phyloP scores from a whole-genome alignment of 345 rosid species.

The Mangifera indica region DNA sequence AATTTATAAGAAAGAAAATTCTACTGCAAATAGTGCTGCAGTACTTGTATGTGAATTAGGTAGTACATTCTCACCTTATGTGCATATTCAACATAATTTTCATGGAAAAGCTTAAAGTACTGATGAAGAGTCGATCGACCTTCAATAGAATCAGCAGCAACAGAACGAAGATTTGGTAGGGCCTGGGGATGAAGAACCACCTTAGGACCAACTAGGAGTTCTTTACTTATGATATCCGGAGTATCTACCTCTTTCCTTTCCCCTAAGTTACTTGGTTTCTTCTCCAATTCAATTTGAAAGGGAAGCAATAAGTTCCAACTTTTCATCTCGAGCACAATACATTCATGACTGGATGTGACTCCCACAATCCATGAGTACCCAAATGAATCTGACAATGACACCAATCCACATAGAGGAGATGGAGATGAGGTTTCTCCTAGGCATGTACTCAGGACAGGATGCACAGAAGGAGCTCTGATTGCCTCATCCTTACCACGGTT shows the following conservation, averaged over 20 bases:
- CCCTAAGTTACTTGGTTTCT: conserved; percentile 32
- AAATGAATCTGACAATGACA: conserved; percentile 73
- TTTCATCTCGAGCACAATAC: conserved; percentile 85
- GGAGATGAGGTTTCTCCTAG: conserved; percentile 53
- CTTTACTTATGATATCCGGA: conserved; percentile 76
- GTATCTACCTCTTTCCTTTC: conserved; percentile 46
- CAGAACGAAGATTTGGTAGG: conserved; percentile 64
- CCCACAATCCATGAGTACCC: conserved; percentile 92
- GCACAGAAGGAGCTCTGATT: conserved; percentile 74
- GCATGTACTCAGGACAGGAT: conserved; percentile 85
- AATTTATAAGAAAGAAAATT: neutral
- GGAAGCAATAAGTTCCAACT: conserved; percentile 81
- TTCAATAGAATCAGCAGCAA: conserved; percentile 85
- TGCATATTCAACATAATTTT: conserved; percentile 90
- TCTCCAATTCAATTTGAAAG: conserved; percentile 48
- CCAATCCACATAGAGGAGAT: conserved; percentile 63
- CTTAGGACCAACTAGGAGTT: conserved; percentile 84
- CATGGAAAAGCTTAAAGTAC: conserved; percentile 88
- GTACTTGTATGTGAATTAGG: neutral
- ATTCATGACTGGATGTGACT: conserved; percentile 61
- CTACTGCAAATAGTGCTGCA: neutral
- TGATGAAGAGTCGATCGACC: conserved; percentile 83
- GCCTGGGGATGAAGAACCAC: conserved; percentile 72
- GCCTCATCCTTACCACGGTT: conserved; percentile 66
- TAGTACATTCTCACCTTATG: conserved; percentile 69